Evolutionary conservation across 352 stramenopile species (phyloP).

Genomic region (Globisporangium orthogonon): DNA sequence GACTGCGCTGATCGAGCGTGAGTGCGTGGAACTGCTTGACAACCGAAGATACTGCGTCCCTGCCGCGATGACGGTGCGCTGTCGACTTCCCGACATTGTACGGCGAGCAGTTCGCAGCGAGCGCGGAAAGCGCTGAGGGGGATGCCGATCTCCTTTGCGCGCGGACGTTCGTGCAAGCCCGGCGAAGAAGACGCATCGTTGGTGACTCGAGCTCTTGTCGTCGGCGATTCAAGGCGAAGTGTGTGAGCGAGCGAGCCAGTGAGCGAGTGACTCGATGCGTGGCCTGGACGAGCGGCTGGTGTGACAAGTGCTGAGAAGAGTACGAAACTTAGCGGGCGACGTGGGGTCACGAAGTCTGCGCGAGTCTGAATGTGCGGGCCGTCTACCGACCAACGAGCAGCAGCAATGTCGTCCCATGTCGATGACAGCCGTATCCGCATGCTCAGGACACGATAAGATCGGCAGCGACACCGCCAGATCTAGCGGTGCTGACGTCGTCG

Average conservation of each 20-base stretch:
- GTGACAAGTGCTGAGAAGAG: no score
- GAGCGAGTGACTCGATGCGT: no score
- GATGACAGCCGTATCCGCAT: no score
- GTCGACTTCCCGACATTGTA: constrained; percentile 6
- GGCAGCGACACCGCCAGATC: no score
- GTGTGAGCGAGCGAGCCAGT: no score
- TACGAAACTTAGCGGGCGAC: no score
- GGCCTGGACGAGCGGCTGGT: no score
- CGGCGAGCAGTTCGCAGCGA: not conserved
- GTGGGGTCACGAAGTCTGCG: not conserved
- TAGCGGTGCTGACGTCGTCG: no score
- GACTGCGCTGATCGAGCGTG: constrained; percentile 48
- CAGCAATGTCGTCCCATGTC: no score
- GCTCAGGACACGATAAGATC: no score
- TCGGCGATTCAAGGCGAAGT: no score
- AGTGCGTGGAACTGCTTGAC: constrained; percentile 58
- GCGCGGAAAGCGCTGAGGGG: not conserved
- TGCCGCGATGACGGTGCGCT: constrained; percentile 9
- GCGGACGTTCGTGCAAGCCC: constrained; percentile 14
- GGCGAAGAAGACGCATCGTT: constrained; percentile 13
- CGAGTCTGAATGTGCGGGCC: not conserved
- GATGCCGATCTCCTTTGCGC: constrained; percentile 5
- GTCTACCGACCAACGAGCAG: no score
- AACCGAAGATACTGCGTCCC: constrained; percentile 27
- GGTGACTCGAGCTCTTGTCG: not conserved